phyloP scores from a whole-genome alignment of 116 monocot genomes.

The Dioscorea cayenensis region DNA sequence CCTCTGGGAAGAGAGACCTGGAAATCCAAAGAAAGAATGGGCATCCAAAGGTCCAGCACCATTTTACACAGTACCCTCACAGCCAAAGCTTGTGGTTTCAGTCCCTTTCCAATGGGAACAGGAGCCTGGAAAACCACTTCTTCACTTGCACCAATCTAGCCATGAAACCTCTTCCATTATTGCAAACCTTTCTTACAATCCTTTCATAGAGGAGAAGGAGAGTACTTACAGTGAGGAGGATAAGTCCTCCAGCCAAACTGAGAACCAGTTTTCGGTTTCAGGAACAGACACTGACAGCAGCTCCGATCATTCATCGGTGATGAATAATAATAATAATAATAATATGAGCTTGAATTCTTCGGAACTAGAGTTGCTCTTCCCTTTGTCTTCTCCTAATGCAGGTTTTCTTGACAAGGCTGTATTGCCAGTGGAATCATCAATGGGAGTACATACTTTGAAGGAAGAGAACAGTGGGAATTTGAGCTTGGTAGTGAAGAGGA shows the following conservation, averaged over 20 bases:
- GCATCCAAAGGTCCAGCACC: constrained; percentile 13
- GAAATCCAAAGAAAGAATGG: constrained; percentile 14
- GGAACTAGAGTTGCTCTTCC: constrained; percentile 35
- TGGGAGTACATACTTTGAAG: neutral
- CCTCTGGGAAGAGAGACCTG: constrained; percentile 12
- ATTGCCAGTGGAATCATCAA: neutral
- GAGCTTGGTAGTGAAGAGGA: constrained; percentile 18
- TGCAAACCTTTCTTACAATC: constrained; percentile 18
- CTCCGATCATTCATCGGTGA: constrained; percentile 15
- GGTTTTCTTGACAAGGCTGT: constrained; percentile 29
- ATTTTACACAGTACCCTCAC: constrained; percentile 23
- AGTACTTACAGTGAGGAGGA: neutral
- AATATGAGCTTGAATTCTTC: constrained; percentile 13
- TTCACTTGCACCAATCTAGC: neutral
- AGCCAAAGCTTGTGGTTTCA: constrained; percentile 37
- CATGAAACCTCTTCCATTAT: neutral
- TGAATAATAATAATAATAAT: neutral
- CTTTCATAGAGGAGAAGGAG: constrained; percentile 24
- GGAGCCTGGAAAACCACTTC: constrained; percentile 62
- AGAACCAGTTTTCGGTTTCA: constrained; percentile 30
- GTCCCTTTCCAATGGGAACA: constrained; percentile 80
- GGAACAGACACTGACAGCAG: constrained; percentile 26
- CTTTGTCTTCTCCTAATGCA: constrained; percentile 26
- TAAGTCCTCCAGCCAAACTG: constrained; percentile 22
- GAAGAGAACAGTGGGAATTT: constrained; percentile 6